Evolutionary conservation across 495 filamentous ascomycete species (phyloP), one percentile per base, ranked within the genome.

Genomic region (Bryoglossum gracile): DNA sequence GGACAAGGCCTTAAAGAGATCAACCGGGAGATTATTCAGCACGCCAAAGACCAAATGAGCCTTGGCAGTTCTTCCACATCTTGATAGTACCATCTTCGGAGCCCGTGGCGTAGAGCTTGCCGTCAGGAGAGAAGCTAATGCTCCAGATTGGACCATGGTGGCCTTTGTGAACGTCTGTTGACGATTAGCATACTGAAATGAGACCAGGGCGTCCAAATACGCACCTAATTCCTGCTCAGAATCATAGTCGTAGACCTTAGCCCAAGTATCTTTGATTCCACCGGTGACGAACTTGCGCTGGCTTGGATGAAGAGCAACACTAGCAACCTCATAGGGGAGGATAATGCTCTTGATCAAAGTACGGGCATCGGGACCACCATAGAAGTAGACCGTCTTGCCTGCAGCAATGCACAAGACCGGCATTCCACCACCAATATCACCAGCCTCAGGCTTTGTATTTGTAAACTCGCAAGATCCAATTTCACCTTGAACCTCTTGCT

Each of bases 61-160:
- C 75, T 24, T 74, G 68, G 48, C 73, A 77, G 39, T 79, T 79
- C 65, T 79, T 79, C 75, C 75, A 79, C 71, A 98, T 71, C 67
- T 97, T 98, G 61, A 98, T 90, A 0, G 92, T 98, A 34, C 92
- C 92, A 62, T 98, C 92, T 59, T 98, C 92, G 34, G 89, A 95
- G 21, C 89, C 92, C 1, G 94, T 97, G 6, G 88, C 91, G 63
- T 95, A 98, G 10, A 97, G 67, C 63, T 91, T 95, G 22, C 89
- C 89, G 64, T 97, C 90, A 1, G 92, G 92, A 8, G 87, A 91
- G 68, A 97, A 97, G 45, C 81, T 82, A 43, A 94, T 77, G 16
- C 86, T 92, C 94, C 92, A 97, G 48, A 97, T 90, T 8, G 90
- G 90, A 10, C 94, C 92, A 62, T 98, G 92, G 61, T 97, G 94